Conservation (phyloP, 352 stramenopile species). For the Thalassiosira hispida region DNA sequence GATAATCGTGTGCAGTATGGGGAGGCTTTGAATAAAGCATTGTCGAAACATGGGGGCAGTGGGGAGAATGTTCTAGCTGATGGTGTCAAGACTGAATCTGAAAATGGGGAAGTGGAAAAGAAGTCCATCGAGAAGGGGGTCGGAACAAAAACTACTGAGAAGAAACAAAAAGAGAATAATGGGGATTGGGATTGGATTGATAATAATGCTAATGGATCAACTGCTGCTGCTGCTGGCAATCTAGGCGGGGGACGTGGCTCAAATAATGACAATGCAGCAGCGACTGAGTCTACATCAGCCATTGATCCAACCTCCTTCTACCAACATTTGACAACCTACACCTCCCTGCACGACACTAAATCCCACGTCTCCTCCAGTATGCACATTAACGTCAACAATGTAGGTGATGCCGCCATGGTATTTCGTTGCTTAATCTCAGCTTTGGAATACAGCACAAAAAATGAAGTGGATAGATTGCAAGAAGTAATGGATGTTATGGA, state of each 20-base stretch:
- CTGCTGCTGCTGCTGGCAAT: background rate
- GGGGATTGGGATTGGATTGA: background rate
- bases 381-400: conserved; percentile 29
- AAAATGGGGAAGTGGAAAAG: no score
- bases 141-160: background rate
- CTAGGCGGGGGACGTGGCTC: background rate
- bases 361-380: background rate
- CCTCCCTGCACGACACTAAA: background rate
- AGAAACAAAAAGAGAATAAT: background rate
- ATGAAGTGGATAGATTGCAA: conserved; percentile 29
- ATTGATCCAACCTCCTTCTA: conserved; percentile 54
- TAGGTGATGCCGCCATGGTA: conserved; percentile 39
- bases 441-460: conserved; percentile 25
- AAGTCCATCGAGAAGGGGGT: no score
- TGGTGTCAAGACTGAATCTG: background rate
- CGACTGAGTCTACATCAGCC: background rate
- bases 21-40: background rate
- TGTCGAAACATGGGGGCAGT: background rate
- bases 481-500: conserved; percentile 15
- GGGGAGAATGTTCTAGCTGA: background rate
- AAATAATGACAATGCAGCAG: background rate
- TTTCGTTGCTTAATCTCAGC: conserved; percentile 41
- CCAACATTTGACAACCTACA: conserved; percentile 21
- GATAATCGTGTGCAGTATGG: background rate
- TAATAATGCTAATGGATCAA: background rate